A percentile compares a stretch with the other conserved stretches of the same genome.
These are phyloP conservation scores for Rhodotorula sp. DNA, from an alignment of 1,284 basidiomycete genomes.

Conservation along the genomic window DNA sequence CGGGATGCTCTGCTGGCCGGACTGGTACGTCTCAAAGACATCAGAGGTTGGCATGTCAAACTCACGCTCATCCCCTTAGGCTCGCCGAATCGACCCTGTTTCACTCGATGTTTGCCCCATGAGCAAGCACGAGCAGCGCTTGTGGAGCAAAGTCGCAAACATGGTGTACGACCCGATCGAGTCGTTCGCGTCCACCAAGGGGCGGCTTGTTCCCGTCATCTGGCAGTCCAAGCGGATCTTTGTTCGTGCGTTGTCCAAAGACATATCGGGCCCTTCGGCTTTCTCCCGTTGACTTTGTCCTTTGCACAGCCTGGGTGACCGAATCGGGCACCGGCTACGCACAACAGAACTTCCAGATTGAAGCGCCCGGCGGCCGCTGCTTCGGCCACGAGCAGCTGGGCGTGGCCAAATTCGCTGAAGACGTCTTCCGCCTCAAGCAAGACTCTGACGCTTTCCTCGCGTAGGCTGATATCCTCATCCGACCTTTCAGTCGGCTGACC, in stretches of 20 bases:
- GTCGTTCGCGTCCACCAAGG: neutral
- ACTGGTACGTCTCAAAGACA: too few relatives aligned
- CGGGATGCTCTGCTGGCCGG: neutral
- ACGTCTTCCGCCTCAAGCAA: neutral
- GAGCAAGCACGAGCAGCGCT: fast-evolving
- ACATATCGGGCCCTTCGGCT: too few relatives aligned
- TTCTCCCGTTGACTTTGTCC: too few relatives aligned
- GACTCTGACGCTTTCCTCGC: neutral
- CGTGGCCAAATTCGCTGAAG: neutral
- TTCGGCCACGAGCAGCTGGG: constrained; percentile 20
- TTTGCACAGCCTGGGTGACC: neutral
- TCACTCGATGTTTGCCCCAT: neutral
- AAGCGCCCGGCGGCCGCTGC: neutral
- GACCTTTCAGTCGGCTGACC: too few relatives aligned
- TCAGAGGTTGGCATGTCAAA: too few relatives aligned
- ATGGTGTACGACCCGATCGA: constrained; percentile 6
- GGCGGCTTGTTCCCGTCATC: neutral
- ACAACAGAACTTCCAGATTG: neutral
- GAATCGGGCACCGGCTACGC: constrained; percentile 9
- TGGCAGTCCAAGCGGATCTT: neutral
- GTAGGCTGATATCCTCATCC: too few relatives aligned
- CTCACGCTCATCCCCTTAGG: neutral
- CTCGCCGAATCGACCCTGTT: neutral
- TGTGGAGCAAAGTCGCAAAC: neutral
- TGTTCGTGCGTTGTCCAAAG: neutral